A percentile compares a stretch with the other conserved stretches of the same genome.
These are phyloP conservation scores for Collybiopsis luxurians DNA, from an alignment of 768 basidiomycete species.

Conservation along the genomic window DNA sequence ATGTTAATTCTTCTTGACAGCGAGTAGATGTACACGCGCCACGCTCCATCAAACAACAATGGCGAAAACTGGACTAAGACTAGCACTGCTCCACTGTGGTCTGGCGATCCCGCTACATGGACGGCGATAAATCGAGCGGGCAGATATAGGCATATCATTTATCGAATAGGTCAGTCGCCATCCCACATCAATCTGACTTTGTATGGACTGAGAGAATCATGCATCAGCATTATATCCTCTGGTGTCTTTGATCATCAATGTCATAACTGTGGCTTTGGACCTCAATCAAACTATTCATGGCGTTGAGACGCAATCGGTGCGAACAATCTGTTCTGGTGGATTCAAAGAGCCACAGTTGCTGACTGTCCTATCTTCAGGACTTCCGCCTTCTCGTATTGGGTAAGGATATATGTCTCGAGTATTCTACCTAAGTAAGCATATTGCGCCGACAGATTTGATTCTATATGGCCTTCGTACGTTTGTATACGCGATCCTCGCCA, in stretches of 20 bases:
- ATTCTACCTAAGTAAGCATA: neutral
- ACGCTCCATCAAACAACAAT: no score
- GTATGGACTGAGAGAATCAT: neutral
- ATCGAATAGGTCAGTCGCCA: conserved; percentile 15
- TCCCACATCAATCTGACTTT: neutral
- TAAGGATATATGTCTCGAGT: neutral
- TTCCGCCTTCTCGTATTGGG: conserved; percentile 16
- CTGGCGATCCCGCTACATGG: no score
- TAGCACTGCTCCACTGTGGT: no score
- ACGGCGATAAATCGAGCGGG: no score
- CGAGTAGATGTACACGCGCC: no score
- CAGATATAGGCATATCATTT: no score
- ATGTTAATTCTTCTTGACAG: no score
- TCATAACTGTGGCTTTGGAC: conserved; percentile 17
- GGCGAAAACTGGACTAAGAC: no score
- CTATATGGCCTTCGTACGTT: conserved; percentile 16
- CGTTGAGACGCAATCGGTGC: conserved; percentile 6
- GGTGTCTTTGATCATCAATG: conserved; percentile 18
- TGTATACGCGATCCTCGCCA: conserved; percentile 16
- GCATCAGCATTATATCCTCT: conserved; percentile 21
- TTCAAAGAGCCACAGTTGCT: conserved; percentile 5
- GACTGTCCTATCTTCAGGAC: conserved; percentile 6
- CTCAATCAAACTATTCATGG: conserved; percentile 17
- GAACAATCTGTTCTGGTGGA: no score
- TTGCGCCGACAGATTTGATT: conserved; percentile 11